Percentiles rank a stretch among this genome's conserved stretches.
Evolutionary conservation across 2,329 filamentous ascomycete genomes (phyloP).

Genomic region (Xylariaceae sp.): DNA sequence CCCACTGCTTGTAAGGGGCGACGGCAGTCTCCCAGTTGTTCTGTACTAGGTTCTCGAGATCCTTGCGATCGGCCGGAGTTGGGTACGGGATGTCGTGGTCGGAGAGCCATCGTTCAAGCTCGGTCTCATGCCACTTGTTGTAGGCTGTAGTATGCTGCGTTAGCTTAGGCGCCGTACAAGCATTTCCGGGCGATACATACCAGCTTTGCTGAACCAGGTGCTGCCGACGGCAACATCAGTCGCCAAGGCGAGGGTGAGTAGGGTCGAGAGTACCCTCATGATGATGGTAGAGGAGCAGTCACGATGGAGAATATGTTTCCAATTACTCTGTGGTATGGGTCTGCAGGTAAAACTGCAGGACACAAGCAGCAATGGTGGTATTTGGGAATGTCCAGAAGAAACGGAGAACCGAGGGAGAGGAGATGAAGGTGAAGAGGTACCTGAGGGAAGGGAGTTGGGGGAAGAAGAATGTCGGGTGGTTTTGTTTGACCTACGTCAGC

Average conservation of each 20-base stretch:
- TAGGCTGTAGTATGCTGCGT: conserved; percentile 59
- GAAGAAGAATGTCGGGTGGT: conserved; percentile 1
- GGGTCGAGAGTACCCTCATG: conserved; percentile 74
- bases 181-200: conserved; percentile 52
- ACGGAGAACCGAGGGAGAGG: background rate
- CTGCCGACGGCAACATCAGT: conserved; percentile 66
- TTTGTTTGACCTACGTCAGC: conserved; percentile 14
- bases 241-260: conserved; percentile 69
- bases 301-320: background rate
- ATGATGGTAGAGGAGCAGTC: conserved; percentile 25
- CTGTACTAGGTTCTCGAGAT: conserved; percentile 86
- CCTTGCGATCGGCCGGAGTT: conserved; percentile 84
- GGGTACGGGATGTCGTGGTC: conserved; percentile 91
- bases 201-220: conserved; percentile 81
- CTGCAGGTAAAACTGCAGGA: background rate
- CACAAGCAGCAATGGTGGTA: background rate
- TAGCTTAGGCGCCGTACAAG: conserved; percentile 9
- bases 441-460: background rate
- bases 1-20: conserved; percentile 73
- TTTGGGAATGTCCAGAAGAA: background rate
- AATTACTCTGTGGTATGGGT: background rate
- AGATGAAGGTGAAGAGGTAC: too few species aligned
- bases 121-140: conserved; percentile 98
- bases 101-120: conserved; percentile 93
- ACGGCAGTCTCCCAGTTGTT: conserved; percentile 81